Evolutionary conservation across 805 yeast species (phyloP).

Genomic region (Yamadazyma sp.): DNA sequence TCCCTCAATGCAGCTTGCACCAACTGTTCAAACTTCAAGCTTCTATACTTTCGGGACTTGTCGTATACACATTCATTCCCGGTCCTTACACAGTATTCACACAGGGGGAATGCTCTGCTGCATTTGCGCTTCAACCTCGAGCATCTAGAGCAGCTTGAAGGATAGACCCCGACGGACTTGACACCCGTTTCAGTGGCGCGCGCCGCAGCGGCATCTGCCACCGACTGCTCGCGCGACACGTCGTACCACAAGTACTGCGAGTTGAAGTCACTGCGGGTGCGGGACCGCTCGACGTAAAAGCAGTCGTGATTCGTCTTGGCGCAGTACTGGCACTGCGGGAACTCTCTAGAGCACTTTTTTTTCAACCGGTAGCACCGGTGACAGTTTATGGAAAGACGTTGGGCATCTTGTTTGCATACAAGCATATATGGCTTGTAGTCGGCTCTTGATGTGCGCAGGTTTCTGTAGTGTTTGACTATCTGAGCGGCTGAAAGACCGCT

Average conservation of each 20-base stretch:
- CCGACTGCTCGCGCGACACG: neutral
- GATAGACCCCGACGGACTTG: slow-evolving; percentile 8
- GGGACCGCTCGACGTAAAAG: slow-evolving; percentile 28
- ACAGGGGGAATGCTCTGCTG: slow-evolving; percentile 35
- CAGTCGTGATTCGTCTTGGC: slow-evolving; percentile 34
- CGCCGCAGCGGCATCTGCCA: neutral
- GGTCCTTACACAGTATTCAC: slow-evolving; percentile 33
- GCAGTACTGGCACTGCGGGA: slow-evolving; percentile 41
- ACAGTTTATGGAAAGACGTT: slow-evolving; percentile 8
- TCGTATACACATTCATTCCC: slow-evolving; percentile 38
- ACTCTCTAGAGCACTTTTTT: slow-evolving; percentile 41
- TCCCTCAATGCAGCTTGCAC: slow-evolving; percentile 10
- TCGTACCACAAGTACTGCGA: slow-evolving; percentile 6
- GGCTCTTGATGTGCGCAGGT: slow-evolving; percentile 4
- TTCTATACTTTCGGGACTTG: slow-evolving; percentile 18
- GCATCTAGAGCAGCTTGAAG: slow-evolving; percentile 40
- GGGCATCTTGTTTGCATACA: neutral
- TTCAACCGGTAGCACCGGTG: slow-evolving; percentile 33
- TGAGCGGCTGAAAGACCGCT: slow-evolving; percentile 4
- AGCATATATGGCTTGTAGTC: slow-evolving; percentile 10
- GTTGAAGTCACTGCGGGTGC: slow-evolving; percentile 13
- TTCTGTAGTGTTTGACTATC: slow-evolving; percentile 8
- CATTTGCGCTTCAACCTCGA: slow-evolving; percentile 42
- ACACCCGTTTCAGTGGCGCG: neutral
- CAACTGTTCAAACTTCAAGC: slow-evolving; percentile 7